These are phyloP conservation scores for Alliaria petiolata DNA, from an alignment of 345 rosid species.

Conservation along the genomic window DNA sequence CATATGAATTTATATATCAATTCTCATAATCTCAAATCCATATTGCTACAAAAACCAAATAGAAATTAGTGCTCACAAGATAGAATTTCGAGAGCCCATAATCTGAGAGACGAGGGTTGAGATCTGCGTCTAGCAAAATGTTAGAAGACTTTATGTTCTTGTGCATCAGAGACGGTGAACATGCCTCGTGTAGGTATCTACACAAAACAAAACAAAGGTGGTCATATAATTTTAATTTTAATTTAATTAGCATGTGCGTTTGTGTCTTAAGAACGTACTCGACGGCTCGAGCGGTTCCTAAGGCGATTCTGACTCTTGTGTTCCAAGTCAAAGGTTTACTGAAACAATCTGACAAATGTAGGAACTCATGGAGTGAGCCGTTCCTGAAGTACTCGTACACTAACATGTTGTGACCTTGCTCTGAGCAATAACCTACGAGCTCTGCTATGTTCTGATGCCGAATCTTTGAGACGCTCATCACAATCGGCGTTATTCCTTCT, in stretches of 20 bases:
- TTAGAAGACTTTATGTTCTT: slow-evolving; percentile 92
- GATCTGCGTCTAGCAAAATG: slow-evolving; percentile 82
- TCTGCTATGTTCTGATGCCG: slow-evolving; percentile 82
- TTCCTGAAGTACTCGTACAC: slow-evolving; percentile 74
- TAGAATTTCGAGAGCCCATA: slow-evolving; percentile 71
- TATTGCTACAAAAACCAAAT: background rate
- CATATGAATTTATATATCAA: background rate
- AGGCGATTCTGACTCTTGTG: slow-evolving; percentile 80
- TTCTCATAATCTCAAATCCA: background rate
- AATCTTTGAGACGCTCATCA: slow-evolving; percentile 57
- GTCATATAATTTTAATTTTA: background rate
- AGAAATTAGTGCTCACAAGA: slow-evolving; percentile 34
- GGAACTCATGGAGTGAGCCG: slow-evolving; percentile 85
- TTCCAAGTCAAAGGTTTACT: slow-evolving; percentile 97
- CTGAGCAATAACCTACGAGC: slow-evolving; percentile 77
- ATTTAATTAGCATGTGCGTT: background rate
- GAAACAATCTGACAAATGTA: slow-evolving; percentile 76
- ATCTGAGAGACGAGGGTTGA: slow-evolving; percentile 82
- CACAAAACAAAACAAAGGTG: slow-evolving; percentile 17
- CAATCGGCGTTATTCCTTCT: slow-evolving; percentile 56
- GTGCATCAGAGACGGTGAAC: slow-evolving; percentile 81
- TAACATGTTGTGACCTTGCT: slow-evolving; percentile 75
- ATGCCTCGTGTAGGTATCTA: slow-evolving; percentile 88
- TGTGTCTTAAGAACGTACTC: slow-evolving; percentile 48
- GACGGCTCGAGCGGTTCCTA: slow-evolving; percentile 75